A percentile compares a stretch with the other conserved stretches of the same genome.
Evolutionary conservation across 2,329 filamentous ascomycete genomes (phyloP).

Genomic region (Exophiala spinifera): DNA sequence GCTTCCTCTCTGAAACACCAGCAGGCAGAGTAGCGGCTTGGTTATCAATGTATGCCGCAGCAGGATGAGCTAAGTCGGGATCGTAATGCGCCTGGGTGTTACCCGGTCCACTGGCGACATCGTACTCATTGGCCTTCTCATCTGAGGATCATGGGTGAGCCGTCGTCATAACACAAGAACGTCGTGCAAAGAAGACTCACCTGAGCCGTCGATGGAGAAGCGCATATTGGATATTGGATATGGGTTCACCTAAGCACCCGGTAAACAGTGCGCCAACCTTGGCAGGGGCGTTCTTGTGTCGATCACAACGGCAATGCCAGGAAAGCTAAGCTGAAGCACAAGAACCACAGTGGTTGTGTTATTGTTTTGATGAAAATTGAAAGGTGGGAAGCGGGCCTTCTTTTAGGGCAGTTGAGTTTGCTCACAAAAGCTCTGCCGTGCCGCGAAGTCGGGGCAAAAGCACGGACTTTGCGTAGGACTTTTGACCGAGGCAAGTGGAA

Average conservation of each 20-base stretch:
- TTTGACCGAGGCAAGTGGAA: slow-evolving; percentile 1
- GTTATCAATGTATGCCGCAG: slow-evolving; percentile 22
- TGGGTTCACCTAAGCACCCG: neutral
- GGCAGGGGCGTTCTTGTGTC: neutral
- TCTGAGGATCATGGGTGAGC: neutral
- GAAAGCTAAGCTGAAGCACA: neutral
- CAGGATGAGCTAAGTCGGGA: slow-evolving; percentile 28
- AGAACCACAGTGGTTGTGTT: neutral
- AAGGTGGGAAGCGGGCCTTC: slow-evolving; percentile 10
- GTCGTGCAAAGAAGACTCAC: slow-evolving; percentile 6
- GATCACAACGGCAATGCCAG: neutral
- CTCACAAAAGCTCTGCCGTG: neutral
- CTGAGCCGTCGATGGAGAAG: slow-evolving; percentile 22
- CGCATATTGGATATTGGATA: slow-evolving; percentile 22
- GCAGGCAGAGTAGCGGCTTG: slow-evolving; percentile 16
- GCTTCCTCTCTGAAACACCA: slow-evolving; percentile 50
- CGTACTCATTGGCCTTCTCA: slow-evolving; percentile 23
- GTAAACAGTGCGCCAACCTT: neutral
- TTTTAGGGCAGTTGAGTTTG: slow-evolving; percentile 10
- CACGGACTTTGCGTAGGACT: neutral
- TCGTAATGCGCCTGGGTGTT: slow-evolving; percentile 25
- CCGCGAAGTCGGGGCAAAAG: neutral
- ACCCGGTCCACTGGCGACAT: slow-evolving; percentile 16
- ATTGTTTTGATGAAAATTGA: neutral
- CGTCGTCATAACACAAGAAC: neutral